Conservation (phyloP, 768 basidiomycete genomes). For the Leccinum sublutescens region DNA sequence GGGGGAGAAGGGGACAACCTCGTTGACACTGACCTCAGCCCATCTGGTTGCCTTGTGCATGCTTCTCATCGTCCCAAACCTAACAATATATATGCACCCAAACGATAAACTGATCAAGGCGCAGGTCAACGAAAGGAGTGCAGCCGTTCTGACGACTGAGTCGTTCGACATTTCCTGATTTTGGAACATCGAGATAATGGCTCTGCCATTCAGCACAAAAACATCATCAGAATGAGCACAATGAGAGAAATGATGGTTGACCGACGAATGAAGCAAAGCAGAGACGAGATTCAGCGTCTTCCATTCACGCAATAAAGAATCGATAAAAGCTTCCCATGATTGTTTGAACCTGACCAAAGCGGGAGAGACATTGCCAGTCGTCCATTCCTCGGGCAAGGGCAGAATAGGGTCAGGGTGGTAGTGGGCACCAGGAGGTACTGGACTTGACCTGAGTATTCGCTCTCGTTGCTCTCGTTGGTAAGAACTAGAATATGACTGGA, state of each 20-base stretch:
- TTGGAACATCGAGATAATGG: conserved; percentile 71
- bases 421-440: conserved; percentile 28
- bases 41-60: conserved; percentile 71
- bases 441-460: conserved; percentile 21
- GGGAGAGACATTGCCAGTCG: conserved; percentile 51
- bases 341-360: conserved; percentile 60
- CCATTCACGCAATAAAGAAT: conserved; percentile 70
- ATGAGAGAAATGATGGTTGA: conserved; percentile 4
- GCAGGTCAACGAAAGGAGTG: conserved; percentile 62
- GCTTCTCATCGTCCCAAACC: conserved; percentile 70
- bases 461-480: conserved; percentile 15
- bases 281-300: conserved; percentile 76
- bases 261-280: conserved; percentile 54
- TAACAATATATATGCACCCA: conserved; percentile 71
- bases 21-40: conserved; percentile 53
- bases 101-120: conserved; percentile 70
- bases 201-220: conserved; percentile 36
- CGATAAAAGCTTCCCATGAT: conserved; percentile 72
- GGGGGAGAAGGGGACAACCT: not conserved
- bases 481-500: conserved; percentile 29
- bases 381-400: conserved; percentile 56
- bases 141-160: conserved; percentile 59
- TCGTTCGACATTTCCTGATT: conserved; percentile 48
- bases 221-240: not conserved
- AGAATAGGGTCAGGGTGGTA: conserved; percentile 25